Evolutionary conservation across 306 rosid species (phyloP), one percentile per base, ranked within the genome.

Genomic region (Luffa acutangula): DNA sequence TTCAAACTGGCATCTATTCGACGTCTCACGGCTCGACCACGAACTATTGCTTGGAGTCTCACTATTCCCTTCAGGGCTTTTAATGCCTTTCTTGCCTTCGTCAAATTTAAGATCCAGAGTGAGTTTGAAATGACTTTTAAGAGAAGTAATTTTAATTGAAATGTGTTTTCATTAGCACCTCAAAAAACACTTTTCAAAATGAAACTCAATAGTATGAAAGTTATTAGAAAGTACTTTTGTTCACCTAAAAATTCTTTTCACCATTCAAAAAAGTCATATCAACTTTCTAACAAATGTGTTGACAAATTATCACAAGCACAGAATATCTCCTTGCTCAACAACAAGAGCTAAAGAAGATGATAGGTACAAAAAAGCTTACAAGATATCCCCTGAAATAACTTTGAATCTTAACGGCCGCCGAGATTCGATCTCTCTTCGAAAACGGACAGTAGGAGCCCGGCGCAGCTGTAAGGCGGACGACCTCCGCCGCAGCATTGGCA

Each of bases 401-500:
- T 80, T 90, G 98, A 83, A 93, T 91, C 86, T 82, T 90, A 80
- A 85, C 62, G 60, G 98, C 96, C 0, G 98, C 97, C 46, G 74
- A 77, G 49, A 79, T 89, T 75, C 82, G 78, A 78, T 83, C 90
- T 7, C 85, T 81, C 39, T 84, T 86, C 25, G 78, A 54, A 49
- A 75, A 82, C 79, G 33, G 77, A 21, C 81, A 57, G 56, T 66
- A 80, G 10, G 88, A 87, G 7, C 80, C 70, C 12, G 90, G 86
- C 37, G 87, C 79, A 6, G 80, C 75, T 0, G 96, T 90, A 54
- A 93, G 90, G 76, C 88, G 82, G 64, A 93, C 98, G 78, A 92
- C 98, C 87, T 89, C 96, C 4, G 96, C 97, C 7, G 96, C 98
- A 77, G 94, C 97, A 65, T 88, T 87, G 37, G 96, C 97, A 25